Evolutionary conservation across 441 rosid species (phyloP).

Genomic region (Gossypium lobatum): DNA sequence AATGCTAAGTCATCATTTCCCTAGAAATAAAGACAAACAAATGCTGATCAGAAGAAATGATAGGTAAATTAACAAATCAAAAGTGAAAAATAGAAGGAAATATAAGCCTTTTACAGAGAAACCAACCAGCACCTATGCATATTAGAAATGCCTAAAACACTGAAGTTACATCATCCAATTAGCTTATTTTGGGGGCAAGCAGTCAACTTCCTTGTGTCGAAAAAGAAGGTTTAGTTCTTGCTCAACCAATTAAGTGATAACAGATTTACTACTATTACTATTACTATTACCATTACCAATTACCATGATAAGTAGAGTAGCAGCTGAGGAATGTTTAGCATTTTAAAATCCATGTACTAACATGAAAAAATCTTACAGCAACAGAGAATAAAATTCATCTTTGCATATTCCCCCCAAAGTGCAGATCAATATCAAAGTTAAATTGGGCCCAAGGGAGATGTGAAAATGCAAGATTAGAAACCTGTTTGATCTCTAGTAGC

Average conservation of each 20-base stretch:
- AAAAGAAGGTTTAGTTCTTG: not conserved
- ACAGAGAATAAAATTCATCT: not conserved
- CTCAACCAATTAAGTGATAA: not conserved
- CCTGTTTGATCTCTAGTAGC: not conserved
- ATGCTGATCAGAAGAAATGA: conserved; percentile 1
- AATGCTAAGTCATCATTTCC: conserved; percentile 73
- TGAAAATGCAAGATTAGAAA: not conserved
- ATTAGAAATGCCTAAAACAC: not conserved
- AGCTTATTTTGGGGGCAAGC: not conserved
- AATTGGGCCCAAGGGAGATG: not conserved
- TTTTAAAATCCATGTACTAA: not conserved
- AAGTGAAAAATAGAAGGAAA: not conserved
- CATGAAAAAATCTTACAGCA: too few species aligned
- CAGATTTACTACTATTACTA: not conserved
- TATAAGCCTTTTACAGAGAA: not conserved
- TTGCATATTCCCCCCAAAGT: not conserved
- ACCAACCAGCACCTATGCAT: not conserved
- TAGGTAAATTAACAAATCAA: not conserved
- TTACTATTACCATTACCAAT: not conserved
- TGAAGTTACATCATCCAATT: not conserved
- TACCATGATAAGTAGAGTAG: not conserved
- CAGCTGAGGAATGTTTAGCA: not conserved
- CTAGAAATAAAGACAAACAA: conserved; percentile 28
- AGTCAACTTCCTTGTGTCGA: not conserved
- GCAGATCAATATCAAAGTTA: not conserved